Evolutionary conservation across 2,329 filamentous ascomycete genomes (phyloP).

Genomic region (Pseudogymnoascus sp.): DNA sequence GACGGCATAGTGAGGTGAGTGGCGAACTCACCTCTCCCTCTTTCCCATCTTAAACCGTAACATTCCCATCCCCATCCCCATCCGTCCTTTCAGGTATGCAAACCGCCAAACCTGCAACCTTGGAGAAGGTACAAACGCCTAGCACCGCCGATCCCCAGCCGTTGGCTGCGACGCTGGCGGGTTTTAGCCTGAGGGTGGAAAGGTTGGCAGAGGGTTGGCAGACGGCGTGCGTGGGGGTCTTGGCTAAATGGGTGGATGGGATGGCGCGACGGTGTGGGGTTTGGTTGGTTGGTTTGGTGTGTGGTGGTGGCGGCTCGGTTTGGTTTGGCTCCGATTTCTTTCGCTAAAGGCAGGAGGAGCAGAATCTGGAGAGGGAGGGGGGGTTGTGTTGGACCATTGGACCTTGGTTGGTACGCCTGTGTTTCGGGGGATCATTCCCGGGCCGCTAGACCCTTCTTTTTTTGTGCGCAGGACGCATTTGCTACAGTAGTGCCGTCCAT

Average conservation of each 20-base stretch:
- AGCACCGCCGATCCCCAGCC: not conserved
- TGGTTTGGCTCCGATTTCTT: too few species aligned
- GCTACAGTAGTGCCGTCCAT: not conserved
- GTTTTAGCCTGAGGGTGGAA: too few species aligned
- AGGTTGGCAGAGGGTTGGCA: too few species aligned
- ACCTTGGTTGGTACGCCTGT: not conserved
- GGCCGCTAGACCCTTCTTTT: not conserved
- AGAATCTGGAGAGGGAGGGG: too few species aligned
- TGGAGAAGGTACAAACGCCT: not conserved
- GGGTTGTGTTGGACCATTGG: too few species aligned
- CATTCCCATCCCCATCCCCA: not conserved
- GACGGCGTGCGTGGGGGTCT: too few species aligned
- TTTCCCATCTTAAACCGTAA: not conserved
- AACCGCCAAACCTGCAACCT: not conserved
- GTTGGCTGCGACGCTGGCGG: not conserved
- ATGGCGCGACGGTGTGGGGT: too few species aligned
- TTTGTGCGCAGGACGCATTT: not conserved
- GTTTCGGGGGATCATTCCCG: not conserved
- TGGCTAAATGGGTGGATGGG: too few species aligned
- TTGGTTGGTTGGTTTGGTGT: too few species aligned
- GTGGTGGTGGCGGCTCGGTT: too few species aligned
- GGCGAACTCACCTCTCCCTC: not conserved
- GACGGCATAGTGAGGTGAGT: not conserved
- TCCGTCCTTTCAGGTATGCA: not conserved
- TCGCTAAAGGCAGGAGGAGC: too few species aligned